Conservation (phyloP, 2,329 filamentous ascomycete species). For the Penicillium rolfsii region DNA sequence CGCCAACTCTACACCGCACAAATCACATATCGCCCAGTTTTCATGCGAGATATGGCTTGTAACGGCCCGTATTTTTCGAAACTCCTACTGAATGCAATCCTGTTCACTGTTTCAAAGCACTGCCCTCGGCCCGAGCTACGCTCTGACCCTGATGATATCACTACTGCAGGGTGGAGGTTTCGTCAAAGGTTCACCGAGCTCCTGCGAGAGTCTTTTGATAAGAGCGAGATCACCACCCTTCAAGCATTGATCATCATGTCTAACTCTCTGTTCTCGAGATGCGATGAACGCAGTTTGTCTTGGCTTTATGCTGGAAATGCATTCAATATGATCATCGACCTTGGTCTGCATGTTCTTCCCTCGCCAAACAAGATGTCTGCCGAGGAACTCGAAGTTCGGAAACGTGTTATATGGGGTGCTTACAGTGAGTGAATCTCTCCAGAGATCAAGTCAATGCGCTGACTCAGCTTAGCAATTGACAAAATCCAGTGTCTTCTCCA, state of each 20-base stretch:
- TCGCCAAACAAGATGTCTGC: constrained; percentile 45
- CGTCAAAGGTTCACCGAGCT: constrained; percentile 53
- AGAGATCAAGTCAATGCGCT: background rate
- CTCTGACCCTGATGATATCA: constrained; percentile 50
- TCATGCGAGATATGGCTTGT: constrained; percentile 57
- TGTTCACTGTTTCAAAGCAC: constrained; percentile 53
- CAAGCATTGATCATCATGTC: constrained; percentile 58
- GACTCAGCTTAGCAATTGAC: constrained; percentile 38
- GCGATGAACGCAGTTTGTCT: constrained; percentile 56
- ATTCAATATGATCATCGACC: constrained; percentile 57
- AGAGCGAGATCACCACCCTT: constrained; percentile 58
- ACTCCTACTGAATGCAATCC: constrained; percentile 57
- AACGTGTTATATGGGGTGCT: constrained; percentile 53
- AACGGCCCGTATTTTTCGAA: constrained; percentile 57
- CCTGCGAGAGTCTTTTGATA: constrained; percentile 52
- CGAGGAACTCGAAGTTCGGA: constrained; percentile 52
- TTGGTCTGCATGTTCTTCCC: constrained; percentile 54
- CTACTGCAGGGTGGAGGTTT: constrained; percentile 56
- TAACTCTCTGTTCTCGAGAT: constrained; percentile 55
- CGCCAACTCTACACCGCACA: constrained; percentile 55
- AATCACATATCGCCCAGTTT: constrained; percentile 56
- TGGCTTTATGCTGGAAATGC: constrained; percentile 60
- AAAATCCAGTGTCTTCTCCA: constrained; percentile 61
- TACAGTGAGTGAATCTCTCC: constrained; percentile 33
- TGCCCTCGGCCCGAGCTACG: constrained; percentile 52